Conservation (phyloP, 176 grass and related monocot genomes). For the Zea luxurians region DNA sequence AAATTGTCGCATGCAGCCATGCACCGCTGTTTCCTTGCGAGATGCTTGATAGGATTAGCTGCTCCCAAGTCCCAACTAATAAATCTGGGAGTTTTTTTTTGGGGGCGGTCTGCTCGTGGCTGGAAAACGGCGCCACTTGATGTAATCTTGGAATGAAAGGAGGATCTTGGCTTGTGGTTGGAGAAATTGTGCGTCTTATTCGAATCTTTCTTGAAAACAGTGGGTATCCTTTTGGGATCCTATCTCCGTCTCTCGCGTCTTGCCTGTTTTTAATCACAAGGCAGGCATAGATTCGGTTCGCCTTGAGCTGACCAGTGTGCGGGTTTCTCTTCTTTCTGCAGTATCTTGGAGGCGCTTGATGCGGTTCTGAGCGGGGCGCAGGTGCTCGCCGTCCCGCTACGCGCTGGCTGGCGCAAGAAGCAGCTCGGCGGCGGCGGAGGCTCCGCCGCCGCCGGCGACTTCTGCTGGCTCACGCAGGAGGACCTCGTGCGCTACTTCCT, state of each 20-base stretch:
- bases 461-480: slow-evolving; percentile 84
- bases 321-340: slow-evolving; percentile 25
- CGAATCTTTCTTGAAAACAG: slow-evolving; percentile 16
- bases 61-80: slow-evolving; percentile 12
- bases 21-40: slow-evolving; percentile 2
- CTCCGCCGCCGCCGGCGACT: slow-evolving; percentile 23
- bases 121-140: slow-evolving; percentile 1
- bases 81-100: background rate
- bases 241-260: background rate
- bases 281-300: background rate
- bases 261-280: background rate
- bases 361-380: slow-evolving; percentile 68
- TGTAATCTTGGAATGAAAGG: background rate
- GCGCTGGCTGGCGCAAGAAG: slow-evolving; percentile 49
- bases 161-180: background rate
- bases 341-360: slow-evolving; percentile 75
- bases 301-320: slow-evolving; percentile 22
- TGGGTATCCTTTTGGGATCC: background rate
- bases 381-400: slow-evolving; percentile 58
- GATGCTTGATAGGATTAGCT: slow-evolving; percentile 21
- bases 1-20: slow-evolving; percentile 22
- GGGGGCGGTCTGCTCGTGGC: background rate
- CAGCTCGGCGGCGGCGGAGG: slow-evolving; percentile 29
- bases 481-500: slow-evolving; percentile 90
- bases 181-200: background rate